A percentile compares a stretch with the other conserved stretches of the same genome.
Conservation (phyloP, 2,329 filamentous ascomycete genomes). For the Penicillium sumatraense region DNA sequence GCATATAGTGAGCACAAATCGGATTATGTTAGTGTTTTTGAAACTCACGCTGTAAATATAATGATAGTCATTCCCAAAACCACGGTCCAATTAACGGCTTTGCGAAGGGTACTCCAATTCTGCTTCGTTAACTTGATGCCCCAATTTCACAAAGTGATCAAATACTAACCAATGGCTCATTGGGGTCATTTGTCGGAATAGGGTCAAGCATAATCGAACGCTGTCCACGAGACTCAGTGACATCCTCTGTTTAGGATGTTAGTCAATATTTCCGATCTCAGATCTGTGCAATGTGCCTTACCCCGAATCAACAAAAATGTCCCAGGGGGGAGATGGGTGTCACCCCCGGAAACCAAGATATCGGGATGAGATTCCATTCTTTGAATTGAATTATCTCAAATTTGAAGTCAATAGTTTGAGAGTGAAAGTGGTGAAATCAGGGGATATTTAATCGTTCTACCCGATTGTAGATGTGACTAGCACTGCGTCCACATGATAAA, state of each 20-base stretch:
- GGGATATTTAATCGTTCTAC: constrained; percentile 12
- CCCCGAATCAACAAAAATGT: constrained; percentile 32
- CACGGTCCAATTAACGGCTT: constrained; percentile 48
- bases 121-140: constrained; percentile 12
- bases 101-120: constrained; percentile 52
- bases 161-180: constrained; percentile 37
- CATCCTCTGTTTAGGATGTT: constrained; percentile 14
- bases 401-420: not conserved
- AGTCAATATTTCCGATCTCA: not conserved
- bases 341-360: constrained; percentile 1
- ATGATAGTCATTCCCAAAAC: constrained; percentile 49
- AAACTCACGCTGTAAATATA: constrained; percentile 43
- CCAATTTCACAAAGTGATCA: not conserved
- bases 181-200: constrained; percentile 37
- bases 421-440: not conserved
- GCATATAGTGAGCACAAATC: not conserved
- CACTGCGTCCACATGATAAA: constrained; percentile 10
- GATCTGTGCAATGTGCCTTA: not conserved
- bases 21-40: not conserved
- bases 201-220: constrained; percentile 40
- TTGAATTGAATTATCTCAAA: not conserved
- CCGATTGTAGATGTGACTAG: not conserved
- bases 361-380: constrained; percentile 17
- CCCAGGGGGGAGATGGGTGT: constrained; percentile 24
- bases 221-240: constrained; percentile 7